Percentiles rank a stretch among this genome's conserved stretches.
These are phyloP conservation scores for Brettanomyces custersianus DNA, from an alignment of 805 yeast species.

Conservation along the genomic window DNA sequence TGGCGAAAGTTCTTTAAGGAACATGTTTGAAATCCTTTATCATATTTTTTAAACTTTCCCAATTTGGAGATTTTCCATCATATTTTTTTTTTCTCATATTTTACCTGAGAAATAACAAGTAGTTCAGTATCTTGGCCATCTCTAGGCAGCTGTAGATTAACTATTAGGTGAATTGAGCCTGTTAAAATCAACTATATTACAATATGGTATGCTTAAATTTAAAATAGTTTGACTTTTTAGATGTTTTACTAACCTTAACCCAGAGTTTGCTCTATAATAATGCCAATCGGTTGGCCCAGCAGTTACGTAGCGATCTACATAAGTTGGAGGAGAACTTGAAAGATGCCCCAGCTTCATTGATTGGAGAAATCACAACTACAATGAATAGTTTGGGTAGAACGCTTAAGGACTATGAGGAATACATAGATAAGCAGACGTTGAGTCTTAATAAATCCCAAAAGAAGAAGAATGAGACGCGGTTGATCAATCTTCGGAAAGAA, in stretches of 20 bases:
- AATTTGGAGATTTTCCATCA: no score
- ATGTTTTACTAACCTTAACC: background rate
- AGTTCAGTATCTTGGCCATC: no score
- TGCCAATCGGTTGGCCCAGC: slow-evolving; percentile 77
- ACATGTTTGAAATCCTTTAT: no score
- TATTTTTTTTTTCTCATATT: no score
- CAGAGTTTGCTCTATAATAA: slow-evolving; percentile 83
- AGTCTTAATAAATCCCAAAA: slow-evolving; percentile 37
- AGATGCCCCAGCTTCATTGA: slow-evolving; percentile 57
- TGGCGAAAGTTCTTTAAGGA: slow-evolving; percentile 17
- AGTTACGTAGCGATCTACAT: slow-evolving; percentile 59
- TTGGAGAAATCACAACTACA: slow-evolving; percentile 68
- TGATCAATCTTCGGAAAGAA: slow-evolving; percentile 46
- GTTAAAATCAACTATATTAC: no score
- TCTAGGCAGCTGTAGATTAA: no score
- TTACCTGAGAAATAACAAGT: no score
- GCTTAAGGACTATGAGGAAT: slow-evolving; percentile 36
- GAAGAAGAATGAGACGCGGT: slow-evolving; percentile 51
- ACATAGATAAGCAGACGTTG: slow-evolving; percentile 47
- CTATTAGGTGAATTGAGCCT: no score
- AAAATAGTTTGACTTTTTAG: no score
- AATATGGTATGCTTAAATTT: no score
- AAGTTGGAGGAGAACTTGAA: slow-evolving; percentile 57
- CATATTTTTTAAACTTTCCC: no score
- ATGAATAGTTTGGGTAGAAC: slow-evolving; percentile 69